These are phyloP conservation scores for Verruconis gallopava DNA, from an alignment of 2,329 filamentous ascomycete species.

Conservation along the genomic window DNA sequence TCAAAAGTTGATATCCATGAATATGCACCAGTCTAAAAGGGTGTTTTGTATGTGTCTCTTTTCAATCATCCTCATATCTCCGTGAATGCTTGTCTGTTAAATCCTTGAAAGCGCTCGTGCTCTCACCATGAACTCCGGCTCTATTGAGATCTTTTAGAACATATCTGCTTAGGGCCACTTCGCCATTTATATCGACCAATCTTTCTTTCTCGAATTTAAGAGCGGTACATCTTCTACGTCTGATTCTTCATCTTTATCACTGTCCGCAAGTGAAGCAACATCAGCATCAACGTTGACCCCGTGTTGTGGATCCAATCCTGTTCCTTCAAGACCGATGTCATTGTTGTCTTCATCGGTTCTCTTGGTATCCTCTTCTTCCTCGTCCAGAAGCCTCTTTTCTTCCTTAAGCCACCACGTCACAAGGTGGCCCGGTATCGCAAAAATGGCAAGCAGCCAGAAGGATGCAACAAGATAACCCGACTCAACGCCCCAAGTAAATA, in stretches of 20 bases:
- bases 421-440: conserved; percentile 6
- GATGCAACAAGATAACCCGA: not conserved
- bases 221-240: conserved; percentile 5
- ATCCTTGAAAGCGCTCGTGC: too few relatives aligned
- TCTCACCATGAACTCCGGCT: too few relatives aligned
- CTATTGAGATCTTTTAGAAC: too few relatives aligned
- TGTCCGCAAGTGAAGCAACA: not conserved
- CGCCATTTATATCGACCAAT: not conserved
- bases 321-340: not conserved
- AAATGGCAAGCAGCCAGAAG: conserved; percentile 7
- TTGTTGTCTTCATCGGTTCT: not conserved
- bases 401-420: conserved; percentile 6
- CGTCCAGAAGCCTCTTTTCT: not conserved
- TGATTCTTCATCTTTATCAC: not conserved
- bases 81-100: too few relatives aligned
- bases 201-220: not conserved
- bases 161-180: too few relatives aligned
- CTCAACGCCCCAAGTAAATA: conserved; percentile 9
- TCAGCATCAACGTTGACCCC: not conserved
- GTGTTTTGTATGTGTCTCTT: too few relatives aligned
- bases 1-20: too few relatives aligned
- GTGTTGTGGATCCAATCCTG: not conserved
- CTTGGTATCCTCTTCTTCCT: not conserved
- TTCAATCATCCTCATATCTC: too few relatives aligned
- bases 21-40: too few relatives aligned